phyloP scores from a whole-genome alignment of 2,329 filamentous ascomycete genomes.

The Aspergillus piperis region DNA sequence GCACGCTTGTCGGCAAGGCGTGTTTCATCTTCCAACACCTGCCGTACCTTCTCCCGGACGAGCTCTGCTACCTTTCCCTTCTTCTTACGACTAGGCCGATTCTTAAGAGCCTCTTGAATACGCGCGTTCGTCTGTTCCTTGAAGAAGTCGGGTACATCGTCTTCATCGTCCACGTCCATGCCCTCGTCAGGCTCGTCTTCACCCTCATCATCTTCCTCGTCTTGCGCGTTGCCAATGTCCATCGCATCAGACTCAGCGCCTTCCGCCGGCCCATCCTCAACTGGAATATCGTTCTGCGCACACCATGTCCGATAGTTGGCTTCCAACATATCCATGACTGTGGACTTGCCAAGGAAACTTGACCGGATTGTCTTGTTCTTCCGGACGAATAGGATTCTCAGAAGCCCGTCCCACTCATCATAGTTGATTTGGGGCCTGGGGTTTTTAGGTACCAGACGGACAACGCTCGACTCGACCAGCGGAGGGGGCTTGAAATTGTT shows the following conservation, averaged over 20 bases:
- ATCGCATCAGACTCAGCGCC: conserved; percentile 37
- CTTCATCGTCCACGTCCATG: conserved; percentile 55
- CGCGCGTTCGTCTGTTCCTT: conserved; percentile 57
- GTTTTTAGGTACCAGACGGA: conserved; percentile 83
- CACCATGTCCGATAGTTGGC: conserved; percentile 89
- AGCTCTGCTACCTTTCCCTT: conserved; percentile 79
- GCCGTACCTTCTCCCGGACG: conserved; percentile 82
- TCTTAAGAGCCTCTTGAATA: conserved; percentile 42
- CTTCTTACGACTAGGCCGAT: conserved; percentile 63
- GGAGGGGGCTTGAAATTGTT: conserved; percentile 97
- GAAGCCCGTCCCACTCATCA: conserved; percentile 90
- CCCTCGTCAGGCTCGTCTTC: conserved; percentile 53
- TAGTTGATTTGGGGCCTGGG: conserved; percentile 86
- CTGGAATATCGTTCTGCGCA: conserved; percentile 75
- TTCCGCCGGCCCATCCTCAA: conserved; percentile 65
- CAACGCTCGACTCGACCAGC: conserved; percentile 86
- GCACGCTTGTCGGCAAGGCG: conserved; percentile 78
- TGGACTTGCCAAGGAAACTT: conserved; percentile 76
- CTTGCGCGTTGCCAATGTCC: conserved; percentile 35
- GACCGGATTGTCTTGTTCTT: conserved; percentile 90
- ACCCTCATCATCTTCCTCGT: conserved; percentile 45
- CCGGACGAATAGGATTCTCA: conserved; percentile 78
- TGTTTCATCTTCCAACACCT: conserved; percentile 79
- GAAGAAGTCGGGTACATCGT: conserved; percentile 83
- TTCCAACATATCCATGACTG: conserved; percentile 80